Evolutionary conservation across 352 stramenopile species (phyloP), one percentile per base, ranked within the genome.

Genomic region (Aphanomyces invadans): DNA sequence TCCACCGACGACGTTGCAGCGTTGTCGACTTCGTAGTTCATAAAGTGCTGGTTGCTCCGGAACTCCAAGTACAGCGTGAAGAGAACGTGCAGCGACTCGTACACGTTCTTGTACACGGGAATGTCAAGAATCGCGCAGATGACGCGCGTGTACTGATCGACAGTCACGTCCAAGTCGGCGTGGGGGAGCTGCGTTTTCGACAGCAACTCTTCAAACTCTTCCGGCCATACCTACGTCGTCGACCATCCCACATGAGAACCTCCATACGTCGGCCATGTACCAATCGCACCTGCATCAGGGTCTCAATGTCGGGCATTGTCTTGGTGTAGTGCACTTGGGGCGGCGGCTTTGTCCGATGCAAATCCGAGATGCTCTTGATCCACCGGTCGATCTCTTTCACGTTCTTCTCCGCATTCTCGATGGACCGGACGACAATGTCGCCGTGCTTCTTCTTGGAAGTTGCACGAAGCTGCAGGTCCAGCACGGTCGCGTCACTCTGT

Each of bases 41-140:
- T 92, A 53, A 97, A 98, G 69, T 98, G 90, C 74, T 95, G 88
- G 75, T 97, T 97, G 69, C 80, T 93, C 53, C 78, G 80, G 75
- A 97, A 97, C 69, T 97, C 87, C 42, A 93, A 70, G 73, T 94
- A 98, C 32, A 98, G 73, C 31, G 87, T 97, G 69, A 98, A 98
- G 48, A 98, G 79, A 52, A 97, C 80, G 71, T 98, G 95, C 11
- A 98, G 79, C 68, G 88, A 96, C 74, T 98, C 87, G 73, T 97
- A 88, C 54, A 98, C 79, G 71, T 95, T 95, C 74, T 94, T 92
- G 79, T 97, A 88, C 54, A 98, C 84, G 0, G 95, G 95, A 57
- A 99, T 97, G 64, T 97, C 96, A 28, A 98, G 74, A 42, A 98
- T 77, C 5, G 92, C 87, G 59, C 95, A 98, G 48, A 97, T 77